A percentile compares a stretch with the other conserved stretches of the same genome.
phyloP scores from a whole-genome alignment of 345 rosid genomes.

The Clausena lansium region DNA sequence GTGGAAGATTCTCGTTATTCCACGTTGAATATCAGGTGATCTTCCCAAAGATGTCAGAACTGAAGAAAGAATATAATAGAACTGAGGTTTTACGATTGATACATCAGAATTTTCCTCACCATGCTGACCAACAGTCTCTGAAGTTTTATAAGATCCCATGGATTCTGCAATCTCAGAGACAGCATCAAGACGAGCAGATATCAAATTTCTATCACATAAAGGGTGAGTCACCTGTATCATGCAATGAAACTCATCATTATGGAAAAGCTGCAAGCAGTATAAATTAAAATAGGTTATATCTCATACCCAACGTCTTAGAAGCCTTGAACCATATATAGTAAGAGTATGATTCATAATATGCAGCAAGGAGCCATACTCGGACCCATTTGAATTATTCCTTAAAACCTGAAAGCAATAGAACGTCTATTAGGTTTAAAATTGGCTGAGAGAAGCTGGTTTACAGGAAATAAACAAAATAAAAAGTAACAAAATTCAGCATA shows the following conservation, averaged over 20 bases:
- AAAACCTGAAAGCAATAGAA: constrained; percentile 50
- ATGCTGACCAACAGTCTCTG: constrained; percentile 30
- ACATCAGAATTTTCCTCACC: constrained; percentile 42
- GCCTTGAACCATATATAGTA: constrained; percentile 84
- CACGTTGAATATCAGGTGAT: constrained; percentile 90
- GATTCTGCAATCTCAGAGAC: constrained; percentile 91
- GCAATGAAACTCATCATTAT: constrained; percentile 21
- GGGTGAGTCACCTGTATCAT: constrained; percentile 84
- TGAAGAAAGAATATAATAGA: constrained; percentile 57
- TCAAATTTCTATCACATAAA: constrained; percentile 75
- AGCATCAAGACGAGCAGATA: constrained; percentile 92
- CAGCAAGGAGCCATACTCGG: constrained; percentile 79
- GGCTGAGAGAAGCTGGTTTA: neutral
- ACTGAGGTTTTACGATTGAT: constrained; percentile 38
- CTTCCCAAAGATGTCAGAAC: constrained; percentile 75
- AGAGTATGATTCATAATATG: constrained; percentile 71
- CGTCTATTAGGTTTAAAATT: constrained; percentile 8
- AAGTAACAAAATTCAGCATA: neutral
- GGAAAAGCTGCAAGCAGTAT: neutral
- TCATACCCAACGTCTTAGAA: constrained; percentile 91
- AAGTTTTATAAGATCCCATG: constrained; percentile 60
- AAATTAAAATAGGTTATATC: constrained; percentile 1
- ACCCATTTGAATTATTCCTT: constrained; percentile 76
- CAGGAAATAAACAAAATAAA: neutral
- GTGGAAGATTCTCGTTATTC: constrained; percentile 92